These are phyloP conservation scores for Austroboletus rostrupii DNA, from an alignment of 1,284 basidiomycete species.

Conservation along the genomic window DNA sequence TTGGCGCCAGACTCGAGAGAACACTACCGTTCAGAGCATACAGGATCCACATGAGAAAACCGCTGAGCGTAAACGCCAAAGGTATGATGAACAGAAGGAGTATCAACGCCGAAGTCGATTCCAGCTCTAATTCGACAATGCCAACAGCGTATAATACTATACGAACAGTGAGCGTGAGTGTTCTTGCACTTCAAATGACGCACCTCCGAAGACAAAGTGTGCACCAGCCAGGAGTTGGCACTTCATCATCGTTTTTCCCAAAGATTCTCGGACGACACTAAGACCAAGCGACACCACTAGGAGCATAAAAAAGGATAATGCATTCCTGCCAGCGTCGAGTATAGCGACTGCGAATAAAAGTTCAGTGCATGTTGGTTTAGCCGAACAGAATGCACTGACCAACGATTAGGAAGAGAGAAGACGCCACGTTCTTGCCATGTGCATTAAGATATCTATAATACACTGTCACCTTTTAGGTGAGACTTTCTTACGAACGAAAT, in stretches of 20 bases:
- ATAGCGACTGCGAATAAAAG: conserved; percentile 63
- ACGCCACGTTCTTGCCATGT: conserved; percentile 71
- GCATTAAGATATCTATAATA: conserved; percentile 91
- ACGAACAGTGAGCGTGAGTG: conserved; percentile 4
- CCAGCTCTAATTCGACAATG: conserved; percentile 87
- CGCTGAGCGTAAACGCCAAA: conserved; percentile 88
- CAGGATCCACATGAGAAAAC: conserved; percentile 94
- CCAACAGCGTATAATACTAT: conserved; percentile 88
- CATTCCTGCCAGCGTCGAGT: conserved; percentile 90
- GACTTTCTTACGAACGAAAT: background rate
- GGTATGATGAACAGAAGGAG: conserved; percentile 88
- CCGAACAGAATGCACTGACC: conserved; percentile 41
- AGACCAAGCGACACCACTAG: conserved; percentile 87
- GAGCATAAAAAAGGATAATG: conserved; percentile 92
- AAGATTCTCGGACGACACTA: conserved; percentile 76
- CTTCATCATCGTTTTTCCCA: conserved; percentile 76
- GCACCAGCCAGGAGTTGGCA: conserved; percentile 74
- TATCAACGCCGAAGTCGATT: conserved; percentile 78
- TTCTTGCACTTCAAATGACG: conserved; percentile 8
- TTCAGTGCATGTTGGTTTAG: conserved; percentile 2
- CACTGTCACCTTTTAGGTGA: conserved; percentile 36
- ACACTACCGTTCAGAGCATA: conserved; percentile 75
- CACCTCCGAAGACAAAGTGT: conserved; percentile 95
- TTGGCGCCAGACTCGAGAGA: background rate
- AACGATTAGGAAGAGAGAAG: conserved; percentile 83